phyloP scores from a whole-genome alignment of 768 basidiomycete species.

The Suillus clintonianus region DNA sequence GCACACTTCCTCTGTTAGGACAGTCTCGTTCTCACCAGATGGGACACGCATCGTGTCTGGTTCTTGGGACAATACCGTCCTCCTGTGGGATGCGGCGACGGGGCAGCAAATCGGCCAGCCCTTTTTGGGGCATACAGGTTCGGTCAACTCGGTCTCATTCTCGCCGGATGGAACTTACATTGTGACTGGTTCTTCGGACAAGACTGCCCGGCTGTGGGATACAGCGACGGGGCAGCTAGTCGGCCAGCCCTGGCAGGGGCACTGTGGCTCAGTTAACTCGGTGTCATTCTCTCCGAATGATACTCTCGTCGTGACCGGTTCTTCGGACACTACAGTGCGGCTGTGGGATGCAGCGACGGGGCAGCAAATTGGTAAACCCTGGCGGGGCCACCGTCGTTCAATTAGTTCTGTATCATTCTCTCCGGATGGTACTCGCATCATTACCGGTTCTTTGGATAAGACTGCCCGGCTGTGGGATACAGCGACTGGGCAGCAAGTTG shows the following conservation, averaged over 20 bases:
- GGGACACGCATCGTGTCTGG: slow-evolving; percentile 1
- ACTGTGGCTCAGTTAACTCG: not conserved
- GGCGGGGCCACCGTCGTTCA: not conserved
- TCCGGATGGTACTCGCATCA: not conserved
- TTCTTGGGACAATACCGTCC: not conserved
- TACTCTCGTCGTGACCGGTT: slow-evolving; percentile 14
- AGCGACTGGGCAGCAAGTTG: not conserved
- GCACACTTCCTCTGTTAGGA: not conserved
- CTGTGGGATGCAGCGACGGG: slow-evolving; percentile 24
- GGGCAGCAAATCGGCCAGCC: not conserved
- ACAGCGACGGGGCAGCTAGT: not conserved
- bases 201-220: not conserved
- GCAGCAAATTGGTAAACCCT: not conserved
- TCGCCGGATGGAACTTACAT: slow-evolving; percentile 6
- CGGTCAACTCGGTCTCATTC: slow-evolving; percentile 7
- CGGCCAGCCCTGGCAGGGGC: not conserved
- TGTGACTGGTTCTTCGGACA: not conserved
- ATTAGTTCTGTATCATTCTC: slow-evolving; percentile 3
- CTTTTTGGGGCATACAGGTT: slow-evolving; percentile 1
- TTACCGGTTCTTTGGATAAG: not conserved
- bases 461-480: not conserved
- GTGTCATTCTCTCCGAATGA: slow-evolving; percentile 4
- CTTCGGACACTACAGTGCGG: slow-evolving; percentile 13
- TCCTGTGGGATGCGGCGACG: slow-evolving; percentile 4
- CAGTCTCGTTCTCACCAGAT: slow-evolving; percentile 7